These are phyloP conservation scores for Astrocystis sublimbata DNA, from an alignment of 495 filamentous ascomycete species.

Conservation along the genomic window DNA sequence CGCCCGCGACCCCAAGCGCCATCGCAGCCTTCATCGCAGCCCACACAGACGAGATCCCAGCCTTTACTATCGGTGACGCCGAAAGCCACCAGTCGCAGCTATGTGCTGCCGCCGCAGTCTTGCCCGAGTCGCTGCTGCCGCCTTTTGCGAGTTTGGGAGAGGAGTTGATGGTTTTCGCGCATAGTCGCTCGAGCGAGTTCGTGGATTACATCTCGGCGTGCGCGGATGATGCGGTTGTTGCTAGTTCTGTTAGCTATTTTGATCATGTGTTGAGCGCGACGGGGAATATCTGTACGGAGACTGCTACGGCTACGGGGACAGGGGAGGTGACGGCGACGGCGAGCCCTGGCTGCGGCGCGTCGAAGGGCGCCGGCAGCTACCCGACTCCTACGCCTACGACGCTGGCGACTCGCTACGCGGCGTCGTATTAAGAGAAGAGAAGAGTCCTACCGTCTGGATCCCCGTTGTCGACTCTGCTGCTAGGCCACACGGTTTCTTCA, in stretches of 20 bases:
- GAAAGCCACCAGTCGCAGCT: constrained; percentile 10
- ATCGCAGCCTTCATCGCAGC: constrained; percentile 9
- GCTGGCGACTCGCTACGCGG: too few species aligned
- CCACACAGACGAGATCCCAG: constrained; percentile 1
- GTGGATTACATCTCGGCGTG: constrained; percentile 5
- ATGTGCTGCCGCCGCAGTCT: neutral
- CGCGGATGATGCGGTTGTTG: neutral
- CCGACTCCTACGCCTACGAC: too few species aligned
- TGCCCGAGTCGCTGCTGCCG: constrained; percentile 2
- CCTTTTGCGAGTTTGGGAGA: neutral
- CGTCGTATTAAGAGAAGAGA: too few species aligned
- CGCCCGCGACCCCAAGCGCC: neutral
- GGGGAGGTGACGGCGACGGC: neutral
- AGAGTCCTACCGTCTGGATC: too few species aligned
- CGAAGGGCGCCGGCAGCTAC: too few species aligned
- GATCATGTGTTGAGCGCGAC: constrained; percentile 3
- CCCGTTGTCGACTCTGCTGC: too few species aligned
- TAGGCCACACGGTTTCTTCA: too few species aligned
- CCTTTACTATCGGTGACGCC: neutral
- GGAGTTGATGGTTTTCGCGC: neutral
- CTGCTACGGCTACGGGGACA: neutral
- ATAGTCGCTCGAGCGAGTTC: constrained; percentile 4
- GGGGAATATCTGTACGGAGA: constrained; percentile 11
- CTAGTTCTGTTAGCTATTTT: constrained; percentile 7
- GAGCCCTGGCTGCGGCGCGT: too few species aligned